Base-by-base conservation (phyloP, 345 rosid genomes). In the Dovyalis caffra region DNA sequence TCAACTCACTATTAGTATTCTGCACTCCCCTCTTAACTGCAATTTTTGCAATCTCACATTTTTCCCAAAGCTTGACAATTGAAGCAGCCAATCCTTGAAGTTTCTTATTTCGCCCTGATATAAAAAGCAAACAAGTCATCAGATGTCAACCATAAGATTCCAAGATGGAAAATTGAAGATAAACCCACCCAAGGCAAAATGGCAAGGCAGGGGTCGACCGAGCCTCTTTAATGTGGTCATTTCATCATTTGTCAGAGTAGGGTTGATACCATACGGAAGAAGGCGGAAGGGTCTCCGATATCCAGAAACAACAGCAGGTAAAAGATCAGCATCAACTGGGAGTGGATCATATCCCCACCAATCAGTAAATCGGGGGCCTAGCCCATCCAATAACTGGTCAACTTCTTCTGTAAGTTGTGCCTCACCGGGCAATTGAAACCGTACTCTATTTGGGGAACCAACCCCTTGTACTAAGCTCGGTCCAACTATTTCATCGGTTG, bases 331-430 rank as follows among this genome's bases (percentile, higher is more conserved):
- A 83, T 92, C 98, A 53, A 95, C 86, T 28, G 99, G 99, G 37
- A 87, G 86, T 28, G 99, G 99, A 61, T 92, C 95, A 80, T 89
- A 92, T 38, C 95, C 99, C 99, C 98, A 91, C 98, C 98, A 92
- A 68, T 91, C 98, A 33, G 84, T 80, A 79, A 84, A 95, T 33
- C 99, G 88, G 31, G 99, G 99, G 71, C 98, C 98, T 76, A 95
- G 75, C 71, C 97, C 98, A 68, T 92, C 92, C 78, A 95, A 84
- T 82, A 92, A 85, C 64, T 81, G 69, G 70, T 95, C 93, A 74
- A 90, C 92, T 82, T 95, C 97, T 80, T 86, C 91, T 35, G 86
- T 86, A 70, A 92, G 84, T 66, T 89, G 86, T 67, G 85, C 91
- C 74, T 92, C 98, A 12, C 96, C 98, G 0, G 96, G 95, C 53